Evolutionary conservation across 1,284 basidiomycete genomes (phyloP).

Genomic region (Ceratobasidium sp.): DNA sequence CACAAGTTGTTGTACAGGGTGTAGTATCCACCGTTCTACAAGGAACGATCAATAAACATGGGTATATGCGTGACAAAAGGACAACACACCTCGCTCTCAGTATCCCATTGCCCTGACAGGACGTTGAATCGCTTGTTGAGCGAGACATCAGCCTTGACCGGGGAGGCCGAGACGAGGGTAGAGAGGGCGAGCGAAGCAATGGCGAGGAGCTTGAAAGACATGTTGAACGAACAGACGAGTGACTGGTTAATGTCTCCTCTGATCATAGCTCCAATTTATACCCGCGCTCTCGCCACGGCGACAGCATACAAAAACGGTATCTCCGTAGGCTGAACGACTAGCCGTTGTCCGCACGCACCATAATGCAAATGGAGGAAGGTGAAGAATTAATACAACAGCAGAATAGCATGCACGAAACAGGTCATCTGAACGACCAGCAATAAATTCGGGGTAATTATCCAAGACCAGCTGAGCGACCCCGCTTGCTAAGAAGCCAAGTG

Average conservation of each 20-base stretch:
- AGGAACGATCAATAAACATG: not conserved
- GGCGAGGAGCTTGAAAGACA: conserved; percentile 43
- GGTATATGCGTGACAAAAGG: conserved; percentile 22
- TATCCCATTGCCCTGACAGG: conserved; percentile 44
- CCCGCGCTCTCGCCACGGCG: not conserved
- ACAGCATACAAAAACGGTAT: conserved; percentile 13
- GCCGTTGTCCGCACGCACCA: conserved; percentile 3
- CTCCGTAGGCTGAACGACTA: conserved; percentile 12
- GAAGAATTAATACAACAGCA: conserved; percentile 7
- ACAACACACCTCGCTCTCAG: conserved; percentile 43
- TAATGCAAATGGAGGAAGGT: not conserved
- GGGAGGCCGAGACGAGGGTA: conserved; percentile 35
- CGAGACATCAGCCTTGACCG: conserved; percentile 27
- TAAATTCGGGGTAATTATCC: conserved; percentile 37
- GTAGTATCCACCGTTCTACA: conserved; percentile 15
- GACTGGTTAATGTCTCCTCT: not conserved
- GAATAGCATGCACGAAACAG: not conserved
- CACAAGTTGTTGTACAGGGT: conserved; percentile 45
- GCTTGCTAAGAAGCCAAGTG: conserved; percentile 7
- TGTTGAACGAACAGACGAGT: conserved; percentile 4
- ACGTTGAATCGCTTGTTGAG: conserved; percentile 29
- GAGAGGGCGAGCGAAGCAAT: conserved; percentile 43
- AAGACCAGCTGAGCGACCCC: conserved; percentile 36
- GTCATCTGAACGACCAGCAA: conserved; percentile 42
- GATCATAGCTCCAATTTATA: conserved; percentile 21